Evolutionary conservation across 345 rosid species (phyloP).

Genomic region (Citrus sinensis): DNA sequence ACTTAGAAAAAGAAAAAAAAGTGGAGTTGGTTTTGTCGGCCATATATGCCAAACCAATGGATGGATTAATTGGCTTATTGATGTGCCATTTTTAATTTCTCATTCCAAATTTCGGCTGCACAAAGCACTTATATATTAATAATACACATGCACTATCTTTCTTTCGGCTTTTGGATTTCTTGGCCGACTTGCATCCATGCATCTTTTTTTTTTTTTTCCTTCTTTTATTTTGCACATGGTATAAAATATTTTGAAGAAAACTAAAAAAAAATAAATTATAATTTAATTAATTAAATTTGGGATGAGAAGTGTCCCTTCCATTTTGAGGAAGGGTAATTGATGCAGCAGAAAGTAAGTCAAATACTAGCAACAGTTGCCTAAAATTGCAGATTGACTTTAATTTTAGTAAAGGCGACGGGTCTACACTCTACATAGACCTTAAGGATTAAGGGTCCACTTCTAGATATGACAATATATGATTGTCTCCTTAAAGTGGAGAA

Average conservation of each 20-base stretch:
- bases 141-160: too few species aligned
- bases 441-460: too few species aligned
- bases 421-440: too few species aligned
- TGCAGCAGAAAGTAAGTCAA: neutral
- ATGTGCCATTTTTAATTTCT: neutral
- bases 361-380: neutral
- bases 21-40: constrained; percentile 29
- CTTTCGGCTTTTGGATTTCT: constrained; percentile 3
- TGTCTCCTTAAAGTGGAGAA: constrained; percentile 8
- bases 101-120: constrained; percentile 2
- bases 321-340: too few species aligned
- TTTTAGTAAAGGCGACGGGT: too few species aligned
- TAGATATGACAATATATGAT: neutral
- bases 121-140: neutral
- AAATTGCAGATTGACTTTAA: neutral
- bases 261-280: too few species aligned
- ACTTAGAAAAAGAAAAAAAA: neutral
- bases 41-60: neutral
- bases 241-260: too few species aligned
- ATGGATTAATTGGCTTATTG: neutral
- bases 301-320: too few species aligned
- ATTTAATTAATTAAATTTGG: too few species aligned
- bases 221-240: neutral
- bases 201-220: neutral
- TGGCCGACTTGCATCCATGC: constrained; percentile 17